Base-by-base conservation (phyloP, 176 grass and related monocot species). In the Poa annua region DNA sequence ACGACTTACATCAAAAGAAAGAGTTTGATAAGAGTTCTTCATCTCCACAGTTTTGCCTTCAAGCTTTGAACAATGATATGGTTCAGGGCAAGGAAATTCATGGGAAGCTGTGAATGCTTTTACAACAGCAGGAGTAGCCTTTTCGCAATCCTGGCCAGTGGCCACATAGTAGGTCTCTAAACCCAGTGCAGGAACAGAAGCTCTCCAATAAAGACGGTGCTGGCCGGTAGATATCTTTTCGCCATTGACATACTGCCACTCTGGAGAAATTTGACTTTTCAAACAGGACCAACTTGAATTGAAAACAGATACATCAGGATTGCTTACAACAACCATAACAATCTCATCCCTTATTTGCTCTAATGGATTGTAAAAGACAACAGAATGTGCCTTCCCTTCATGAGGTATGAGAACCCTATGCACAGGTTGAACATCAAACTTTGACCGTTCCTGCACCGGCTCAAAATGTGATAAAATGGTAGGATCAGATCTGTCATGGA, bases 301-400 rank as follows among this genome's bases (percentile, higher is more conserved):
- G 60, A 91, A 72, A 88, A 98, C 89, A 86, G 87, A 88, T 60
- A 95, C 80, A 71, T 95, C 96, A 78, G 91, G 83, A 68, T 51
- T 77, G 70, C 79, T 89, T 60, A 95, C 91, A 86, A 92, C 81
- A 66, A 92, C 88, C 96, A 95, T 95, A 39, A 98, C 91, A 88
- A 98, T 88, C 85, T 98, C 89, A 84, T 98, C 93, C 69, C 96
- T 90, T 84, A 79, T 95, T 88, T 98, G 96, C 75, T 98, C 96
- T 73, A 86, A 85, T 59, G 96, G 89, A 76, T 98, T 98, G 86
- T 93, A 98, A 53, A 95, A 66, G 54, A 93, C 80, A 47, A 88
- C 77, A 19, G 88, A 90, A 72, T 93, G 87, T 77, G 52, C 16
- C 61, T 92, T 79, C 59, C 87, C 89, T 85, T 90, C 92, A 39